A percentile compares a stretch with the other conserved stretches of the same genome.
phyloP scores from a whole-genome alignment of 352 stramenopile species.

The Globisporangium nodosum region DNA sequence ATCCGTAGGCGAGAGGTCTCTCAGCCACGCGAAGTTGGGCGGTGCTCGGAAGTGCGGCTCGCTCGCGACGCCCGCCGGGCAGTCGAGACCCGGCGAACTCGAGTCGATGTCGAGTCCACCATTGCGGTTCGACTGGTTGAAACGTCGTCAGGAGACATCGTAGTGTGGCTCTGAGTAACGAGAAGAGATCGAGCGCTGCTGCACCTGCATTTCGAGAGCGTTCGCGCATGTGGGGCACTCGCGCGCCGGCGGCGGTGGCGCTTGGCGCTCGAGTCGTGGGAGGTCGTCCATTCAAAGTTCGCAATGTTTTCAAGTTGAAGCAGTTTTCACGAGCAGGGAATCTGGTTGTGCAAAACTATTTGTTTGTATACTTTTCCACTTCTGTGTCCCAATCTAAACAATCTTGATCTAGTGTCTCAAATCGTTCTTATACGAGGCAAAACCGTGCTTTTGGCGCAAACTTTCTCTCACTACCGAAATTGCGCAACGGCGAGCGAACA shows the following conservation, averaged over 20 bases:
- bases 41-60: slow-evolving; percentile 15
- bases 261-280: no score
- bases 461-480: neutral
- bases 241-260: no score
- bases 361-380: neutral
- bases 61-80: slow-evolving; percentile 35
- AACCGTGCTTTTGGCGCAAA: neutral
- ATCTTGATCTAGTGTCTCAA: neutral
- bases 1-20: neutral
- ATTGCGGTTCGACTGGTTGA: neutral
- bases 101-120: neutral
- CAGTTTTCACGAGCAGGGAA: no score
- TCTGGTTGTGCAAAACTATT: no score
- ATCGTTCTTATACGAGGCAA: neutral
- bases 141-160: neutral
- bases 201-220: neutral
- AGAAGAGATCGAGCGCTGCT: neutral
- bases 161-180: neutral
- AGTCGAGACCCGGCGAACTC: neutral
- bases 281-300: no score
- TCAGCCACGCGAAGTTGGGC: slow-evolving; percentile 47
- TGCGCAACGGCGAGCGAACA: neutral
- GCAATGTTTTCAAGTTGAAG: no score
- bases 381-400: neutral
- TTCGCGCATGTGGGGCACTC: no score